Percentiles rank a stretch among this genome's conserved stretches.
Evolutionary conservation across 2,329 filamentous ascomycete genomes (phyloP).

Genomic region (Aspergillus persii): DNA sequence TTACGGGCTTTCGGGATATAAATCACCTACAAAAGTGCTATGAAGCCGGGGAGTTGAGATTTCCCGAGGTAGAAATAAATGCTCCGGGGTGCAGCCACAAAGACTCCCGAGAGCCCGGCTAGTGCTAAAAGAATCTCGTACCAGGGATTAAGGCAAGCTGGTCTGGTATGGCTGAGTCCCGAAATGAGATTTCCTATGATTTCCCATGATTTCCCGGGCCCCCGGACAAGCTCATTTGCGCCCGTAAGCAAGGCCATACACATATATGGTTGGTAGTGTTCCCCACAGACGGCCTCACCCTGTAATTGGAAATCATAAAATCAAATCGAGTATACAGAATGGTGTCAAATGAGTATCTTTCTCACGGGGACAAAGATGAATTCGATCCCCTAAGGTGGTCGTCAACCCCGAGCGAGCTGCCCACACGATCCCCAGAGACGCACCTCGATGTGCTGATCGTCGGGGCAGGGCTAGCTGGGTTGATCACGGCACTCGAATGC

Average conservation of each 20-base stretch:
- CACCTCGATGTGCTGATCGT: slow-evolving; percentile 24
- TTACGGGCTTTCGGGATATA: background rate
- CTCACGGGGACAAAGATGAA: background rate
- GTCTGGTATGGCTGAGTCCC: background rate
- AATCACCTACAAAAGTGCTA: background rate
- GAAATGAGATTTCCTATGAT: background rate
- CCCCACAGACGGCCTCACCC: background rate
- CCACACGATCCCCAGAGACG: slow-evolving; percentile 12
- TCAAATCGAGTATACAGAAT: background rate
- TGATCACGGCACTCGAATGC: slow-evolving; percentile 27
- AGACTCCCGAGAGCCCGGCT: background rate
- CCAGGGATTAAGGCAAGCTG: background rate
- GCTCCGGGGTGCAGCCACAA: background rate
- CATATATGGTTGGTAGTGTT: background rate
- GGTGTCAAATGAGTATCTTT: slow-evolving; percentile 1
- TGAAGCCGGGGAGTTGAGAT: background rate
- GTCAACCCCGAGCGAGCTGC: background rate
- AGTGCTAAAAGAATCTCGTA: background rate
- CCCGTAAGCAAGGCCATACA: background rate
- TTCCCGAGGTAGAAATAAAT: background rate
- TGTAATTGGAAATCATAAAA: background rate
- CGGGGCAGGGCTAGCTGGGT: slow-evolving; percentile 27
- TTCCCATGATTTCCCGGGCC: background rate
- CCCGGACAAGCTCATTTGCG: background rate
- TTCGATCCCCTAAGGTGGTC: background rate